Percentiles rank a stretch among this genome's conserved stretches.
Evolutionary conservation across 768 basidiomycete species (phyloP).

Genomic region (Hysterangium stoloniferum): DNA sequence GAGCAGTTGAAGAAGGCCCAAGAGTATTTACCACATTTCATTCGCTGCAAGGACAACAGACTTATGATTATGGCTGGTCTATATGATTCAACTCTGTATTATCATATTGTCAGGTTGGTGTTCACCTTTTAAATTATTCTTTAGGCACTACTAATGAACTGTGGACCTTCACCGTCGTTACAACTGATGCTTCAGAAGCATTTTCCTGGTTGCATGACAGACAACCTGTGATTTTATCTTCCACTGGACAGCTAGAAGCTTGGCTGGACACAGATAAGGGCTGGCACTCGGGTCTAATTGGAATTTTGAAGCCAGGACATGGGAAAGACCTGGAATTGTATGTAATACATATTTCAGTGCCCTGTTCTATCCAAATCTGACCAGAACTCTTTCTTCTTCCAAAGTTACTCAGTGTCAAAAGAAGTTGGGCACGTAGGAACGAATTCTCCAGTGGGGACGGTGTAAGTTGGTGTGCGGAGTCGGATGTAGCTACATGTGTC

Average conservation of each 20-base stretch:
- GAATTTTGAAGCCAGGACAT: conserved; percentile 54
- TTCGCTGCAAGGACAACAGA: conserved; percentile 51
- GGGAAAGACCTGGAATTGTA: conserved; percentile 58
- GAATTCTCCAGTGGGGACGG: no score
- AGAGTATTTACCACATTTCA: conserved; percentile 75
- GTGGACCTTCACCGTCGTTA: conserved; percentile 87
- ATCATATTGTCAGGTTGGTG: no score
- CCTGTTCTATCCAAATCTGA: no score
- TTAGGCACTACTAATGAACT: conserved; percentile 37
- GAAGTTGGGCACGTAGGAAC: no score
- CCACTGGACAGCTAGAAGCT: conserved; percentile 44
- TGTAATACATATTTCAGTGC: no score
- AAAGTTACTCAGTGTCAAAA: no score
- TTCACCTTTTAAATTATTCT: no score
- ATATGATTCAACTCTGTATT: conserved; percentile 74
- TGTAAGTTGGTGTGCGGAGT: no score
- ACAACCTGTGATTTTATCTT: conserved; percentile 73
- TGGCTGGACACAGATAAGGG: conserved; percentile 79
- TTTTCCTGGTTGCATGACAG: conserved; percentile 89
- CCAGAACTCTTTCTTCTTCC: no score
- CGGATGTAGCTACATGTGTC: no score
- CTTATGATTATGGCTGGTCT: conserved; percentile 85
- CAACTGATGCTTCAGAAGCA: conserved; percentile 62
- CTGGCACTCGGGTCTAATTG: conserved; percentile 57
- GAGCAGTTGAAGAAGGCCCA: conserved; percentile 89